Conservation (phyloP, 164 flowering plant genomes). For the Magnolia kwangsiensis region DNA sequence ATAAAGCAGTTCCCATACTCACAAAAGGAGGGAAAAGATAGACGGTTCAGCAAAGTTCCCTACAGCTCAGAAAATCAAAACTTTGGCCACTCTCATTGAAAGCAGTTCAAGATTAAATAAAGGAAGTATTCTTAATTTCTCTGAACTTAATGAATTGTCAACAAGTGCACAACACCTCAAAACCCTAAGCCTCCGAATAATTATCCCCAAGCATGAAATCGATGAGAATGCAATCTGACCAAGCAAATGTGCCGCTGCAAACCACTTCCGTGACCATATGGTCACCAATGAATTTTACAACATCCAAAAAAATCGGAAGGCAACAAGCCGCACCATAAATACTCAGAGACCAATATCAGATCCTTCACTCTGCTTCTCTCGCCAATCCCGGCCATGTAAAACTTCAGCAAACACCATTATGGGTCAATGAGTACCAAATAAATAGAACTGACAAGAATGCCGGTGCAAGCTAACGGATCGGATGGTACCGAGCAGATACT, state of each 20-base stretch:
- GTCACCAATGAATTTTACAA: background rate
- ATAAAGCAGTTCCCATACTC: background rate
- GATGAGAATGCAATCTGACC: background rate
- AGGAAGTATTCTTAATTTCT: too few relatives aligned
- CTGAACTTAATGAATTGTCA: background rate
- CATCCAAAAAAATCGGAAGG: background rate
- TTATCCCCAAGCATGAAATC: background rate
- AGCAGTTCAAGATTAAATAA: background rate
- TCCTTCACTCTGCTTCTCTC: background rate
- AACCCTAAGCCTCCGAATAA: background rate
- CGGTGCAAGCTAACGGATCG: constrained; percentile 40
- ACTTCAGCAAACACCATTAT: too few relatives aligned
- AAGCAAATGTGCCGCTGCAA: background rate
- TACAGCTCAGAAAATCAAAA: background rate
- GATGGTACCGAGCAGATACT: constrained; percentile 85
- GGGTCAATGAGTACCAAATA: background rate
- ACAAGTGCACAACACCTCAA: background rate
- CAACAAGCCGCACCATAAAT: background rate
- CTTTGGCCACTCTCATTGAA: background rate
- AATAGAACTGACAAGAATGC: background rate
- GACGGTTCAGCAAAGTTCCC: background rate
- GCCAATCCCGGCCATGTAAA: background rate
- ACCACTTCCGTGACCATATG: background rate
- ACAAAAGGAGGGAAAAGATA: background rate
- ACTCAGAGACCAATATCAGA: background rate